phyloP scores from a whole-genome alignment of 352 stramenopile genomes.

The Phytophthora foliorum region DNA sequence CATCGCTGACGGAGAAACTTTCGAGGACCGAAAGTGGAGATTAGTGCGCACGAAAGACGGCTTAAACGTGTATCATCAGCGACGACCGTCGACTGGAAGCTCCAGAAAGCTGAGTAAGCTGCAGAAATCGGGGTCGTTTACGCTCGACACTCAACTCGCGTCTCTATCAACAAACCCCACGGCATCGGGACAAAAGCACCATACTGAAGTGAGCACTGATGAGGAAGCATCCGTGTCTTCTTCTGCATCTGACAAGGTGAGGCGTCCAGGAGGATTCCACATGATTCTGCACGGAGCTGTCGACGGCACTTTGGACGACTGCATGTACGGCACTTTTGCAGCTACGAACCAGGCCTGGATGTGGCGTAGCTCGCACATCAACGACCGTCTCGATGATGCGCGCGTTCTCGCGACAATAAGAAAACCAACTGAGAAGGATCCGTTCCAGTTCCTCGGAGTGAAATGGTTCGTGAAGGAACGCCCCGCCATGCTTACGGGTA shows the following conservation, averaged over 20 bases:
- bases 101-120: background rate
- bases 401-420: conserved; percentile 49
- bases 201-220: background rate
- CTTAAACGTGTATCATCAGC: conserved; percentile 33
- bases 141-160: background rate
- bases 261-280: conserved; percentile 40
- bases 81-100: background rate
- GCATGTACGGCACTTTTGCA: conserved; percentile 54
- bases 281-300: conserved; percentile 53
- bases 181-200: background rate
- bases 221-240: conserved; percentile 10
- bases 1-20: conserved; percentile 19
- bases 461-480: conserved; percentile 65
- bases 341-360: conserved; percentile 55
- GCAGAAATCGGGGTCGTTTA: background rate
- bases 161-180: background rate
- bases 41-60: conserved; percentile 41
- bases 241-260: conserved; percentile 26
- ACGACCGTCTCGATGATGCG: conserved; percentile 54
- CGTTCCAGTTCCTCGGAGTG: conserved; percentile 56
- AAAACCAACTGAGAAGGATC: conserved; percentile 43
- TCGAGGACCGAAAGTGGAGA: conserved; percentile 43
- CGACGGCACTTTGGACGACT: conserved; percentile 64
- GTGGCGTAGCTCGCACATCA: conserved; percentile 54
- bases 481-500: conserved; percentile 27